Conservation (phyloP, 2,329 filamentous ascomycete genomes). For the Magnaporthiopsis incrustans region DNA sequence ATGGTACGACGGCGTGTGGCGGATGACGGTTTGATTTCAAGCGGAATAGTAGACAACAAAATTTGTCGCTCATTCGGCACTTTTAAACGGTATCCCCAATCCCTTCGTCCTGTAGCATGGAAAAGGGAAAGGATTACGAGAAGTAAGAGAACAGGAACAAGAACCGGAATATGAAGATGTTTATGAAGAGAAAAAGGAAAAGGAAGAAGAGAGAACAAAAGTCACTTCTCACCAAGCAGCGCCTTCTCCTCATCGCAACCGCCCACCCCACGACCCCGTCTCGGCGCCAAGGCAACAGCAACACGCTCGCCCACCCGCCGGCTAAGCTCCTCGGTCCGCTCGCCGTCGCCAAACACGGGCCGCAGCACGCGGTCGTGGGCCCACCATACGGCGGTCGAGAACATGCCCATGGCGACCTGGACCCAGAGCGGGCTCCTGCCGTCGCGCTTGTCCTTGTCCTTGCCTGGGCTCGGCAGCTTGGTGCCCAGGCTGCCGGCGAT, state of each 20-base stretch:
- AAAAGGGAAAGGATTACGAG: too few species aligned
- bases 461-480: too few species aligned
- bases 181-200: background rate
- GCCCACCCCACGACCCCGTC: background rate
- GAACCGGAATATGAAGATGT: background rate
- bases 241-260: conserved; percentile 11
- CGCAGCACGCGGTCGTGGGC: conserved; percentile 40
- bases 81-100: too few species aligned
- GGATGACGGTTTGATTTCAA: too few species aligned
- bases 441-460: conserved; percentile 33
- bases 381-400: conserved; percentile 44
- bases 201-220: background rate
- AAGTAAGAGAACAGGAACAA: background rate
- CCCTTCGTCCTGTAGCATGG: too few species aligned
- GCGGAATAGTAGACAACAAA: too few species aligned
- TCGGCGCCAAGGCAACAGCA: conserved; percentile 1
- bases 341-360: conserved; percentile 75
- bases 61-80: too few species aligned
- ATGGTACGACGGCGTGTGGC: too few species aligned
- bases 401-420: conserved; percentile 35
- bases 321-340: conserved; percentile 44
- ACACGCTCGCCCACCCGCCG: conserved; percentile 5
- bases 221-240: background rate
- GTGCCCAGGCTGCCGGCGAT: conserved; percentile 38
- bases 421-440: conserved; percentile 66